These are phyloP conservation scores for Syzygium oleosum DNA, from an alignment of 345 rosid genomes.

Conservation along the genomic window DNA sequence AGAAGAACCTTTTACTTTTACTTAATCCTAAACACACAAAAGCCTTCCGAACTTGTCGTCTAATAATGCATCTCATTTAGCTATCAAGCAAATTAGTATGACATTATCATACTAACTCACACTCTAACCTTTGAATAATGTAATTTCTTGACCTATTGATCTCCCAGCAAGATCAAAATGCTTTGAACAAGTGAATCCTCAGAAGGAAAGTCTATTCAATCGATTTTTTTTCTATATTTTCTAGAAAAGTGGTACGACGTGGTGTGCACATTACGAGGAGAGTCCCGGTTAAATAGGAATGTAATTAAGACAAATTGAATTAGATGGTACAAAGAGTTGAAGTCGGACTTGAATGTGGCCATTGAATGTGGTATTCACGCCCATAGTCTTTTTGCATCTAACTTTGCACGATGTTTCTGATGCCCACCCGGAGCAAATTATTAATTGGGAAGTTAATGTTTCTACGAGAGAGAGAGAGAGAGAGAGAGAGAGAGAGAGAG, in stretches of 20 bases:
- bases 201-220: neutral
- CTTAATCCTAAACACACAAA: neutral
- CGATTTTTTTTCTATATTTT: neutral
- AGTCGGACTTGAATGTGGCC: neutral
- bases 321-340: neutral
- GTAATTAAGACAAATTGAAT: neutral
- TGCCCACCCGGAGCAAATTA: neutral
- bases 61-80: neutral
- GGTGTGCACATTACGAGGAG: neutral
- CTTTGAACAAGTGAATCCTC: neutral
- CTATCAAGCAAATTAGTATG: neutral
- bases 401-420: neutral
- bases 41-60: neutral
- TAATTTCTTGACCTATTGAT: neutral
- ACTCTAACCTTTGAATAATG: neutral
- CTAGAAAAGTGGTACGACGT: neutral
- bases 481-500: neutral
- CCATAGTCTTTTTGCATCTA: neutral
- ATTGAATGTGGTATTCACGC: neutral
- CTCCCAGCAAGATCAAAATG: neutral
- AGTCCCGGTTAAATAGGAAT: neutral
- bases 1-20: neutral
- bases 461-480: neutral
- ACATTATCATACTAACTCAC: neutral
- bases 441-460: neutral